These are phyloP conservation scores for Pichia sp. DNA, from an alignment of 1,139 yeast species.

Conservation along the genomic window DNA sequence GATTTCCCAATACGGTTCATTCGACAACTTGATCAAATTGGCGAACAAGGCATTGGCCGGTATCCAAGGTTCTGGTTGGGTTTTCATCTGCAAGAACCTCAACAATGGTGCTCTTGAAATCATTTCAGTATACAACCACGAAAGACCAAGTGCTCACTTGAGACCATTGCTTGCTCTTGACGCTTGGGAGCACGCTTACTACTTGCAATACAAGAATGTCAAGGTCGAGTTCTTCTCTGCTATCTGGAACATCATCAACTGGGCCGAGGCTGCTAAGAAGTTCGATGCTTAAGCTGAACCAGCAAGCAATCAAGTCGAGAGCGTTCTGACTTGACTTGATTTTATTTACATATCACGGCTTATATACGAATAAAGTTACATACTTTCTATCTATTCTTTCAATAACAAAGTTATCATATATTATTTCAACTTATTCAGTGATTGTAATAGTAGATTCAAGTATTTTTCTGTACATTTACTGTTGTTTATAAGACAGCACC, in stretches of 20 bases:
- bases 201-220: slow-evolving; percentile 91
- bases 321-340: background rate
- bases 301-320: background rate
- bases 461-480: background rate
- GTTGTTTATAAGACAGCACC: slow-evolving; percentile 65
- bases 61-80: slow-evolving; percentile 98
- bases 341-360: background rate
- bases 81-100: slow-evolving; percentile 85
- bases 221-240: slow-evolving; percentile 95
- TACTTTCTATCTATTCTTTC: slow-evolving; percentile 2
- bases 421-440: background rate
- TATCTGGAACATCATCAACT: slow-evolving; percentile 94
- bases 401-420: background rate
- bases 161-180: slow-evolving; percentile 89
- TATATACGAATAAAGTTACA: background rate
- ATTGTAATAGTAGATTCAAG: background rate
- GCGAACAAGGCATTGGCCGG: slow-evolving; percentile 84
- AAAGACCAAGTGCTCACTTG: slow-evolving; percentile 70
- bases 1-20: slow-evolving; percentile 63
- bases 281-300: slow-evolving; percentile 32
- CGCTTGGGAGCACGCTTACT: slow-evolving; percentile 99
- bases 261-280: slow-evolving; percentile 88
- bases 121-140: slow-evolving; percentile 86
- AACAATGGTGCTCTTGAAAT: slow-evolving; percentile 79
- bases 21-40: slow-evolving; percentile 63